Base-by-base conservation (phyloP, 73 alveolate genomes). In the Effrenium voratum region DNA sequence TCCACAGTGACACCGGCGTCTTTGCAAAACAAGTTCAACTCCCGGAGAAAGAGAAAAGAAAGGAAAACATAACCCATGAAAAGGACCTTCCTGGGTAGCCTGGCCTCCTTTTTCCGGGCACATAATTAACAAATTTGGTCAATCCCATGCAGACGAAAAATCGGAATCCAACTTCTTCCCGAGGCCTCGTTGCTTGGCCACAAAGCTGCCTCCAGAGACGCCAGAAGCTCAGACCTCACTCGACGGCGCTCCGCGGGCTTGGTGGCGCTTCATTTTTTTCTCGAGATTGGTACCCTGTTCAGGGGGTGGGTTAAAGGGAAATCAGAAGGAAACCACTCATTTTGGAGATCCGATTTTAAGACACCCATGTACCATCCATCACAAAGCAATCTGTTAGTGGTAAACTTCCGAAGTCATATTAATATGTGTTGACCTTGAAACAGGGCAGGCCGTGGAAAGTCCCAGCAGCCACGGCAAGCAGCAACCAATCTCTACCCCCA, bases 181-280 rank as follows among this genome's bases (percentile, higher is more conserved):
- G 59, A 12, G 40, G 83, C 50, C 82, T 38, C 82, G 22, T 82
- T 80, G 60, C 59, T 85, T 41, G 94, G 94, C 94, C 94, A 85
- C 43, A 85, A 82, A 36, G 94, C 94, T 5, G 94, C 94, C 50
- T 85, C 94, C 28, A 85, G 80, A 28, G 94, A 57, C 13, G 94
- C 94, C 82, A 85, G 94, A 63, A 85, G 82, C 82, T 85, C 94
- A 30, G 72, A 55, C 94, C 94, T 85, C 38, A 41, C n/a, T n/a
- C n/a, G n/a, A n/a, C n/a, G n/a, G n/a, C n/a, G n/a, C n/a, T n/a
- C n/a, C n/a, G n/a, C n/a, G n/a, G n/a, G n/a, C n/a, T n/a, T n/a
- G n/a, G n/a, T n/a, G n/a, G n/a, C n/a, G n/a, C n/a, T n/a, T n/a
- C n/a, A 19, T 52, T 52, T 52, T 8, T 8, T 8, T 8, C 19